Conservation (phyloP, 2,329 filamentous ascomycete species). For the Chrysoporthe cubensis region DNA sequence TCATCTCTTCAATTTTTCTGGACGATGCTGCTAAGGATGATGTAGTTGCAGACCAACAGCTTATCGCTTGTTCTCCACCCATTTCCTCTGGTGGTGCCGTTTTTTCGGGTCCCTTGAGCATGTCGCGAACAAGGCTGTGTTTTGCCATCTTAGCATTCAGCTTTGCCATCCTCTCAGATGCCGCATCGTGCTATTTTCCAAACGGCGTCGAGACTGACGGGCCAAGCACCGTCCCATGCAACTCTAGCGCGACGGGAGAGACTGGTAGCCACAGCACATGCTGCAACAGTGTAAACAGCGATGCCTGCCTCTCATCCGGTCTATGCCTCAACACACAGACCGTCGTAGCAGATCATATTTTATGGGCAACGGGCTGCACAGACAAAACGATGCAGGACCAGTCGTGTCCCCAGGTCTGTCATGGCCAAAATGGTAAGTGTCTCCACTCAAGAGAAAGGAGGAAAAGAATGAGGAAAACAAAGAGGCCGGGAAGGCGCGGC, state of each 20-base stretch:
- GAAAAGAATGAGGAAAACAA: neutral
- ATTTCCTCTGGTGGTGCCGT: neutral
- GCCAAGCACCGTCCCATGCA: slow-evolving; percentile 25
- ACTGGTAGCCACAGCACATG: slow-evolving; percentile 32
- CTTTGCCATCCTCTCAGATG: neutral
- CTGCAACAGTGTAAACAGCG: slow-evolving; percentile 31
- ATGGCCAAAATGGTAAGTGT: slow-evolving; percentile 3
- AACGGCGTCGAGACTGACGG: slow-evolving; percentile 9
- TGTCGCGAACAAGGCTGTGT: neutral
- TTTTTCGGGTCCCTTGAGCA: neutral
- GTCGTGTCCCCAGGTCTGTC: slow-evolving; percentile 33
- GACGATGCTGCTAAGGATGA: too few relatives aligned
- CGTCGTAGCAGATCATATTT: slow-evolving; percentile 28
- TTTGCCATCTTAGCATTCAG: neutral
- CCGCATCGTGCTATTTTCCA: slow-evolving; percentile 15
- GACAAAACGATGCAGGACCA: slow-evolving; percentile 32
- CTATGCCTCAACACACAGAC: slow-evolving; percentile 32
- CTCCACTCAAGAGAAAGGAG: neutral
- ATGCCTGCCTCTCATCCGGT: slow-evolving; percentile 33
- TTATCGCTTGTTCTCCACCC: too few relatives aligned
- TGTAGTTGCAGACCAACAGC: too few relatives aligned
- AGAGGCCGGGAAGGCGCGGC: neutral
- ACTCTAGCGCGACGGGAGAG: slow-evolving; percentile 30
- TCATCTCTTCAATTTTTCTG: neutral
- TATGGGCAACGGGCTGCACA: slow-evolving; percentile 32